Evolutionary conservation across 2,329 filamentous ascomycete genomes (phyloP), one percentile per base, ranked within the genome.

Genomic region (Chrysoporthe cubensis): DNA sequence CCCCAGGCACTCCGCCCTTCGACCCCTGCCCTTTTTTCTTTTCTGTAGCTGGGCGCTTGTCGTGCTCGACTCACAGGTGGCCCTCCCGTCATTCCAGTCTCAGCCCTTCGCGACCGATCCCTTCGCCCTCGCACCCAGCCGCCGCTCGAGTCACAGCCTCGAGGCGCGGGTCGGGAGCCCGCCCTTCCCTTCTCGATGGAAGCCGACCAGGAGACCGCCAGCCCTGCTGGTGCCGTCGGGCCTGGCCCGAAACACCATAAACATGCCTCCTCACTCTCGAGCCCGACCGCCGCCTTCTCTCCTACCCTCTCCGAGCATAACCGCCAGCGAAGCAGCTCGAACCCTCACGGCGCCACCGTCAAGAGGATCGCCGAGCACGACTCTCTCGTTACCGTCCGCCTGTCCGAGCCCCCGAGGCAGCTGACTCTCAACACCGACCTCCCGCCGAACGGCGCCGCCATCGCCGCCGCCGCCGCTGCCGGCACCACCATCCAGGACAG

Each of bases 301-400:
- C 57, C 66, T 48, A 64, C 66, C 57, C 18, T 32, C 16, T 48
- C 44, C 37, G 66, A 64, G 46, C 64, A 60, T 40, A 61, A 32
- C 11, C 69, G 64, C 63, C 64, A 70, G 62, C 61, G 68, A 48
- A 70, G 69, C 65, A 68, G 66, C 46, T 69, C 71, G 42, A 71
- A 73, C 43, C 67, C 68, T 21, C 62, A 71, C 18, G 71, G 71
- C 58, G 62, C 66, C n/a, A 40, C 43, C 63, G 66, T 70, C 34
- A 71, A 66, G 60, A 67, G 70, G 43, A 63, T 59, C 18, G 69
- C 70, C 68, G 76, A 77, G 8, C 80, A 82, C 71, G 88, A 90
- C 76, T 91, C 89, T 0, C 89, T 91, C 82, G 87, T 91, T 32
- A 91, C 88, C 3, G 88, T 91, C 21, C 84, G 88, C 52, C 81